Conservation (phyloP, 2,329 filamentous ascomycete genomes). For the Elsinoe necatrix region DNA sequence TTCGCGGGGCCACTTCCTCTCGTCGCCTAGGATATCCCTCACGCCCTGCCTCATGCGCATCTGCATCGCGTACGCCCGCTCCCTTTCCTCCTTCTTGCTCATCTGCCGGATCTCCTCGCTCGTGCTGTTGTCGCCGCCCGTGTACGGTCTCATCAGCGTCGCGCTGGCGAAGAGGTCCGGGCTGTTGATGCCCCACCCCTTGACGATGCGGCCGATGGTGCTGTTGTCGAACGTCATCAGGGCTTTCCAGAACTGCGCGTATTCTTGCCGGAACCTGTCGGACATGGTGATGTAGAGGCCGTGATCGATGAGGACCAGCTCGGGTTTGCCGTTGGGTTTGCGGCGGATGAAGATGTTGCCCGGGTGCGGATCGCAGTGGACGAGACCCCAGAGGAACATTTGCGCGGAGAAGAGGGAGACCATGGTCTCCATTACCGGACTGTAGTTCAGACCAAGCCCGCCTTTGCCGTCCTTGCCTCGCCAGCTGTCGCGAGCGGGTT, state of each 20-base stretch:
- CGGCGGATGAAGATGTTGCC: conserved; percentile 95
- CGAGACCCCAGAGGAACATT: conserved; percentile 93
- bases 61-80: conserved; percentile 70
- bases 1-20: conserved; percentile 81
- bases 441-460: conserved; percentile 72
- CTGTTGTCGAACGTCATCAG: conserved; percentile 89
- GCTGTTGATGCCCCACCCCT: conserved; percentile 78
- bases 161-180: conserved; percentile 86
- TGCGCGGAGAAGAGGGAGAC: conserved; percentile 93
- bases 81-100: conserved; percentile 46
- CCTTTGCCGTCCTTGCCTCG: conserved; percentile 62
- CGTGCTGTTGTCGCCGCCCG: conserved; percentile 67
- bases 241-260: conserved; percentile 85
- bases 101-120: conserved; percentile 44
- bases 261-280: conserved; percentile 74
- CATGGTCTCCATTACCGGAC: conserved; percentile 93
- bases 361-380: conserved; percentile 95
- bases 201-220: conserved; percentile 63
- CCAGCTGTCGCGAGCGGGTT: conserved; percentile 75
- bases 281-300: conserved; percentile 91
- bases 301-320: conserved; percentile 94
- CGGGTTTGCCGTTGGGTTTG: conserved; percentile 68
- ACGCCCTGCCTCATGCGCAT: conserved; percentile 62
- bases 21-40: conserved; percentile 73
- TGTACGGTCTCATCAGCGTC: conserved; percentile 82